phyloP scores from a whole-genome alignment of 306 rosid genomes.

The Cercis canadensis region DNA sequence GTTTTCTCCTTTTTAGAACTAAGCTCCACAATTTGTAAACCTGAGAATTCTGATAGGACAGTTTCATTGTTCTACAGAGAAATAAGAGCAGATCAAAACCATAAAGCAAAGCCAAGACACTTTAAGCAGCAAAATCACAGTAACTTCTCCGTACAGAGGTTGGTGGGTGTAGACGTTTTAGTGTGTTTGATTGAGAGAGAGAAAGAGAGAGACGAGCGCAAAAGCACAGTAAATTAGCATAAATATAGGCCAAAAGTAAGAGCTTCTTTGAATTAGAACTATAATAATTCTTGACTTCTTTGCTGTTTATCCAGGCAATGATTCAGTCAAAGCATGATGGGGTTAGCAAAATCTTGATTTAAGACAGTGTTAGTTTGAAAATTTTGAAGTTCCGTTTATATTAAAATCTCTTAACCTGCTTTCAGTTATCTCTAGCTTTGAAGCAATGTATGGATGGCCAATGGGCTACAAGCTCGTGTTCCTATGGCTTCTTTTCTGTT shows the following conservation, averaged over 20 bases:
- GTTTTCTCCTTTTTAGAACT: constrained; percentile 29
- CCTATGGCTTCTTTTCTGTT: not conserved
- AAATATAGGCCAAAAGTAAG: constrained; percentile 41
- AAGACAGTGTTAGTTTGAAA: not conserved
- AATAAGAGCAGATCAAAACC: constrained; percentile 47
- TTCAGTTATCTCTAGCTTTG: constrained; percentile 30
- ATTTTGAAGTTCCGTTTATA: not conserved
- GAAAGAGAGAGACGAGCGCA: constrained; percentile 20
- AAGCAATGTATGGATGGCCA: constrained; percentile 8
- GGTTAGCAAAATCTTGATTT: not conserved
- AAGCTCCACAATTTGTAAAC: constrained; percentile 46
- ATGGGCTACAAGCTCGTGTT: constrained; percentile 2
- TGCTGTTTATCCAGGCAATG: constrained; percentile 37
- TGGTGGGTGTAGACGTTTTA: constrained; percentile 50
- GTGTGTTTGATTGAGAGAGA: constrained; percentile 9
- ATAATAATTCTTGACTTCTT: constrained; percentile 47
- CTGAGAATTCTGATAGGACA: constrained; percentile 42
- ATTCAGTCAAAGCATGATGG: constrained; percentile 5
- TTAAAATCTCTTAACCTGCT: not conserved
- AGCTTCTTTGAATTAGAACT: constrained; percentile 15
- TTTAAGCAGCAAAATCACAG: constrained; percentile 44
- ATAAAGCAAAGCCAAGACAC: constrained; percentile 43
- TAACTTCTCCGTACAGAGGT: constrained; percentile 31
- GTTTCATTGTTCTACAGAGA: constrained; percentile 39
- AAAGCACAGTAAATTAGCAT: constrained; percentile 3